phyloP scores from a whole-genome alignment of 495 filamentous ascomycete genomes.

The Penicillium parvum region DNA sequence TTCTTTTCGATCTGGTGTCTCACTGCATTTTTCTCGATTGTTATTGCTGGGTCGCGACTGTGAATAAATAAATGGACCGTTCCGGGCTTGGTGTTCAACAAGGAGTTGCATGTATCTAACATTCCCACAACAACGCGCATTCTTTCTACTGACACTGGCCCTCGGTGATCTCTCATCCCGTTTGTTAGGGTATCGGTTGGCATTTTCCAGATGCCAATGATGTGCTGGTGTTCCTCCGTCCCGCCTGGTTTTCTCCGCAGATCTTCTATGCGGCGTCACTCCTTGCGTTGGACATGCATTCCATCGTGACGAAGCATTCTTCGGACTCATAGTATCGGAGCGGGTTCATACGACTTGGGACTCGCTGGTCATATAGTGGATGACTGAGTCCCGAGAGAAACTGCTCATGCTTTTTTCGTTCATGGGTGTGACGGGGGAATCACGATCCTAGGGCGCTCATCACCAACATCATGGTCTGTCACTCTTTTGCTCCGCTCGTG shows the following conservation, averaged over 20 bases:
- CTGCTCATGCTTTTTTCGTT: not conserved
- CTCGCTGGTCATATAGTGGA: constrained; percentile 9
- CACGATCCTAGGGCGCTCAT: constrained; percentile 11
- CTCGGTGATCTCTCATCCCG: constrained; percentile 17
- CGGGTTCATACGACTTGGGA: constrained; percentile 1
- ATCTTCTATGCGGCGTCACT: constrained; percentile 2
- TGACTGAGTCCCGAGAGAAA: not conserved
- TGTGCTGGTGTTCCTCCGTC: not conserved
- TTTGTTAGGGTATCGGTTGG: constrained; percentile 3
- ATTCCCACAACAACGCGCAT: constrained; percentile 22
- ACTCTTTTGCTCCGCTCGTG: constrained; percentile 20
- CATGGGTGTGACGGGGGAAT: constrained; percentile 9
- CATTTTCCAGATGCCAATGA: constrained; percentile 11
- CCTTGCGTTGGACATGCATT: constrained; percentile 23
- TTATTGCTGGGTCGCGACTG: constrained; percentile 8
- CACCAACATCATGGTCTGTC: constrained; percentile 26
- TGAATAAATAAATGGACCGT: constrained; percentile 24
- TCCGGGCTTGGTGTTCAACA: constrained; percentile 19
- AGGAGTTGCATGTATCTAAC: constrained; percentile 26
- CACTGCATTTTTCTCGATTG: constrained; percentile 6
- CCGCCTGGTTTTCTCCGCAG: not conserved
- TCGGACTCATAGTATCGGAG: constrained; percentile 9
- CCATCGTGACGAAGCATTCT: constrained; percentile 27
- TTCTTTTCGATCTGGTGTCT: constrained; percentile 2
- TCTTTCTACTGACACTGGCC: constrained; percentile 10